Base-by-base conservation (phyloP, 768 basidiomycete species). In the Suillus subaureus region DNA sequence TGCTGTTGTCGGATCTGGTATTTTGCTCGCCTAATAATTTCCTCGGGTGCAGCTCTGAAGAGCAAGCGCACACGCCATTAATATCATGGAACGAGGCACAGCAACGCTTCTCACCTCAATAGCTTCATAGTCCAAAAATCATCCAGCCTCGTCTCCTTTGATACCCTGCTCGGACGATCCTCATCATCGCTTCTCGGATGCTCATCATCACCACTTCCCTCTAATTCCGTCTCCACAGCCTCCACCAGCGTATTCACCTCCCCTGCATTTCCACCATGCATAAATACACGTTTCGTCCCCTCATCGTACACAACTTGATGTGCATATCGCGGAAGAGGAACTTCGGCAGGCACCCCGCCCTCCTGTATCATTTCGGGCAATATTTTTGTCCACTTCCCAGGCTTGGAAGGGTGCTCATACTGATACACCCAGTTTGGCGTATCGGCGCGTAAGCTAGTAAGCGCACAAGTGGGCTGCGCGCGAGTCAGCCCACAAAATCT, bases 251-350 rank as follows among this genome's bases (percentile, higher is more conserved):
- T 66, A 60, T 70, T 68, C 15, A 70, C 74, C 52, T 79, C 71
- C 0, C 90, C 90, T 6, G 84, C 85, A 77, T 92, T 93, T 51
- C 92, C 92, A 3, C 93, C 93, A 70, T 93, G 92, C 78, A 93
- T 77, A 70, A 85, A 93, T 4, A 87, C 79, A 42, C 77, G 83
- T 67, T 81, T 84, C 52, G 84, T 82, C 33, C 74, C 77, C 1
- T 85, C 78, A 69, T 92, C 88, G 66, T 92, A 93, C 49, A 89
- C 89, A 15, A 92, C 86, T 73, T 93, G 91, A 70, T 93, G 90
- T 4, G 92, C 92, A 71, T 89, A 93, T 61, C 92, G 81, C 8
- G 92, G 84, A 5, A 79, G 67, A 0, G 92, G 91, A 47, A 79
- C 79, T 21, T 81, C 81, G 47, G 61, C 7, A 63, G 51, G 54